Conservation (phyloP, 176 grass and related monocot species). For the Microstegium vimineum region DNA sequence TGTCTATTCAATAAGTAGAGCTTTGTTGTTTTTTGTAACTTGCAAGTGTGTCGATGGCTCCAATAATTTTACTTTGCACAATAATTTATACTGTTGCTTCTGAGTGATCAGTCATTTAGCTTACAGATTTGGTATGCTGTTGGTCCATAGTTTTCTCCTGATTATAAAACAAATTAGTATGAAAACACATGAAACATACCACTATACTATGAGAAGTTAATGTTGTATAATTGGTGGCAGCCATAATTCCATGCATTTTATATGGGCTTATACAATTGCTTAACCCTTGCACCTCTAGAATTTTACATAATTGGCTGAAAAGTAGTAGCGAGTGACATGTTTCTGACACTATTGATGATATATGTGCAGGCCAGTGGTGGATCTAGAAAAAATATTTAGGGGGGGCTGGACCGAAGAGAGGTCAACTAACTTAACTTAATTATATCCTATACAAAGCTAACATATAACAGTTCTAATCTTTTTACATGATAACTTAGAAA, state of each 20-base stretch:
- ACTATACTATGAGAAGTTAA: neutral
- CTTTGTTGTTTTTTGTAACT: neutral
- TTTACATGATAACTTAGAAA: no score
- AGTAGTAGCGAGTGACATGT: neutral
- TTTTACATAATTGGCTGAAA: neutral
- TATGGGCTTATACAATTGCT: neutral
- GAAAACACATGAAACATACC: neutral
- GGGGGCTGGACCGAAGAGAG: no score
- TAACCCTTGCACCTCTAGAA: neutral
- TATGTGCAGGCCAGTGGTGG: no score
- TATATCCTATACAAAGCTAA: no score
- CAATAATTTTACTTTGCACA: neutral
- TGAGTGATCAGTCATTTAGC: neutral
- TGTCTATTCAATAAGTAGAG: neutral
- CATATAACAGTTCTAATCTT: no score
- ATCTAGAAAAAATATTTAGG: no score
- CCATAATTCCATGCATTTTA: neutral
- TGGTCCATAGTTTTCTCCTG: neutral
- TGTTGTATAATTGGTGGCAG: neutral
- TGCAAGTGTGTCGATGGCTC: neutral
- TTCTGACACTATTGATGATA: conserved; percentile 8
- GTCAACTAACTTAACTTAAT: no score
- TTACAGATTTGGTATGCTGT: neutral
- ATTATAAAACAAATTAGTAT: neutral
- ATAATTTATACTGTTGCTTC: neutral